Percentiles rank a stretch among this genome's conserved stretches.
These are phyloP conservation scores for Mrakia gelida DNA, from an alignment of 768 basidiomycete genomes.

Conservation along the genomic window DNA sequence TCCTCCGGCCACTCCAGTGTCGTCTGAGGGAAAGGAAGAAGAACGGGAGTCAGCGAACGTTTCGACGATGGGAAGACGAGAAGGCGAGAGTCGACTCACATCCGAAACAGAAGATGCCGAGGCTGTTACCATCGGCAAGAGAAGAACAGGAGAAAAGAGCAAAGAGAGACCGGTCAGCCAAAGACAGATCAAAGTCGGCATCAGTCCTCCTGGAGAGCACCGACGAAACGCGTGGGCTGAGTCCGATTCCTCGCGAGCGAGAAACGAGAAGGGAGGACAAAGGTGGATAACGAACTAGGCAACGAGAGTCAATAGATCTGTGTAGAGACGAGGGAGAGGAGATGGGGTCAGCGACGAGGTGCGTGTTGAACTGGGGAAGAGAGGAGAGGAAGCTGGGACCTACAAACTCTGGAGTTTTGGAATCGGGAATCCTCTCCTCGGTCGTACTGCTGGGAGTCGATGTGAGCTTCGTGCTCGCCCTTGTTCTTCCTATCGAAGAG, in stretches of 20 bases:
- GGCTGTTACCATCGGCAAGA: conserved; percentile 50
- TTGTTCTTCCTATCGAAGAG: no score
- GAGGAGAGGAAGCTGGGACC: background rate
- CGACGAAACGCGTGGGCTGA: background rate
- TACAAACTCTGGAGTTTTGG: background rate
- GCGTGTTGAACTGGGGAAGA: background rate
- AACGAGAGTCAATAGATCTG: background rate
- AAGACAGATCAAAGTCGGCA: background rate
- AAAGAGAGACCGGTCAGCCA: background rate
- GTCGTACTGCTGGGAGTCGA: background rate
- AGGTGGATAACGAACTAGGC: background rate
- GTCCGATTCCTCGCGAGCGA: background rate
- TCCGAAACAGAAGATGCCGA: conserved; percentile 77
- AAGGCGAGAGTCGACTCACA: conserved; percentile 44
- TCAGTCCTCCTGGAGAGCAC: background rate
- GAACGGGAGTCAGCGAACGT: conserved; percentile 38
- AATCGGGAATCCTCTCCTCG: background rate
- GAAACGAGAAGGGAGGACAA: background rate
- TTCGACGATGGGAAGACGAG: background rate
- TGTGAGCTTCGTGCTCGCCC: no score
- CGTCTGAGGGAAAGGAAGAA: conserved; percentile 4
- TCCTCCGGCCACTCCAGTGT: conserved; percentile 64
- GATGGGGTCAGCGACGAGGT: background rate
- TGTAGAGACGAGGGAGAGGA: background rate
- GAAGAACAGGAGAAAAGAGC: conserved; percentile 51